These are phyloP conservation scores for Penicillium cosmopolitanum DNA, from an alignment of 495 filamentous ascomycete genomes.

Conservation along the genomic window DNA sequence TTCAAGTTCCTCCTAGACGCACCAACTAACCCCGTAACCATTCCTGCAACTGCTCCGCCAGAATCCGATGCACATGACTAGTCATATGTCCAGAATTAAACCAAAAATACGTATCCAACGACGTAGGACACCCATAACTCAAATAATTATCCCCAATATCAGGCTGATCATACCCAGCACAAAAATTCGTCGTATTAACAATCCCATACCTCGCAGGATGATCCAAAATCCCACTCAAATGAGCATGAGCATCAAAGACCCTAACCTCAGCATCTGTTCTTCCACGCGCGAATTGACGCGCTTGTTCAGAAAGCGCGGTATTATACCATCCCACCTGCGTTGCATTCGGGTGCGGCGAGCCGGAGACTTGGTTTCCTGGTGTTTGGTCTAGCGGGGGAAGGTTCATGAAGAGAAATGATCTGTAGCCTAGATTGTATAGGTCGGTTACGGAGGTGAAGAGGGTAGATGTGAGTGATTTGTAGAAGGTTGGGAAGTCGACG, in stretches of 20 bases:
- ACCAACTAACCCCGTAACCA: conserved; percentile 23
- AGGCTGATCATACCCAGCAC: conserved; percentile 50
- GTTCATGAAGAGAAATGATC: conserved; percentile 53
- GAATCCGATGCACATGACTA: conserved; percentile 43
- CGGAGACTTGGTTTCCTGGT: conserved; percentile 38
- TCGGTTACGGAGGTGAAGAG: conserved; percentile 43
- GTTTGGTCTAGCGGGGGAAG: conserved; percentile 54
- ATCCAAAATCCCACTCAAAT: conserved; percentile 48
- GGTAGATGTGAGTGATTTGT: conserved; percentile 37
- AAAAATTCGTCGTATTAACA: conserved; percentile 53
- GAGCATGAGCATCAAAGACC: conserved; percentile 49
- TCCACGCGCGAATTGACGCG: conserved; percentile 21
- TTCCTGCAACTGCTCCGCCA: conserved; percentile 35
- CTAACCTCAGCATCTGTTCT: conserved; percentile 39
- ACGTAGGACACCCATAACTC: conserved; percentile 50
- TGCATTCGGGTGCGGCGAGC: conserved; percentile 44
- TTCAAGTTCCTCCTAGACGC: too few relatives aligned
- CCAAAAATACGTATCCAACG: conserved; percentile 56
- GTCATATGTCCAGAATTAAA: conserved; percentile 56
- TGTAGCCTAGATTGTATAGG: conserved; percentile 48
- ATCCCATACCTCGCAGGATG: conserved; percentile 47
- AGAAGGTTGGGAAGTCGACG: conserved; percentile 43
- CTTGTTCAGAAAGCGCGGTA: conserved; percentile 33
- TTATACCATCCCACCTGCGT: conserved; percentile 51
- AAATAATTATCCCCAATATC: conserved; percentile 48